Evolutionary conservation across 306 rosid species (phyloP).

Genomic region (Cicer bijugum): DNA sequence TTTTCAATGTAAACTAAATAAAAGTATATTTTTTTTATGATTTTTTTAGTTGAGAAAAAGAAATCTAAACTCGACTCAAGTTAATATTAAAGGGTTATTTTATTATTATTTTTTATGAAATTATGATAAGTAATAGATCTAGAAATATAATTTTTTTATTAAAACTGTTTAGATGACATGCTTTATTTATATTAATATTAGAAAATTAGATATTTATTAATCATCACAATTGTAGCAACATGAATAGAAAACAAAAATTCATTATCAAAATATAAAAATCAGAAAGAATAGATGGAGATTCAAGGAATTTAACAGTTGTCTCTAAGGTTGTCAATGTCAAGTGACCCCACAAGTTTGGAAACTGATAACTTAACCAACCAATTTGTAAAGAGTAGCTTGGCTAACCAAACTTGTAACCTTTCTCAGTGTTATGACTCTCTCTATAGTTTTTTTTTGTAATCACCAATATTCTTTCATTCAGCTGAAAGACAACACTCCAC

Average conservation of each 20-base stretch:
- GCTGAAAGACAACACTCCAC: constrained; percentile 43
- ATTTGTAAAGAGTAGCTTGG: constrained; percentile 9
- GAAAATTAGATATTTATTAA: background rate
- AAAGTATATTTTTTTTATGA: too few species aligned
- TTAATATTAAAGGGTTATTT: too few species aligned
- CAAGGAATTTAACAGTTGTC: constrained; percentile 11
- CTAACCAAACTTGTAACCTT: background rate
- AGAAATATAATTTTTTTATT: too few species aligned
- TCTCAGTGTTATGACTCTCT: constrained; percentile 1
- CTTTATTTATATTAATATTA: too few species aligned
- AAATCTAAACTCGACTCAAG: too few species aligned
- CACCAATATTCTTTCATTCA: background rate
- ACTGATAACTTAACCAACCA: constrained; percentile 1
- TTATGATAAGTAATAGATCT: too few species aligned
- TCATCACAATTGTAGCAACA: background rate
- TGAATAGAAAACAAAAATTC: background rate
- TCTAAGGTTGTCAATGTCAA: constrained; percentile 7
- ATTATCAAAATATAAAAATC: background rate
- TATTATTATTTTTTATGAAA: too few species aligned
- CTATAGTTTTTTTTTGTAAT: too few species aligned
- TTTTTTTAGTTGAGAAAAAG: too few species aligned
- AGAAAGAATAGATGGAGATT: constrained; percentile 33
- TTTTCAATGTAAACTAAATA: too few species aligned
- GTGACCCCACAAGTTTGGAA: constrained; percentile 44
- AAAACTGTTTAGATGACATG: too few species aligned